Evolutionary conservation across 164 flowering plant genomes (phyloP), one percentile per base, ranked within the genome.

Genomic region (Magnolia kwangsiensis): DNA sequence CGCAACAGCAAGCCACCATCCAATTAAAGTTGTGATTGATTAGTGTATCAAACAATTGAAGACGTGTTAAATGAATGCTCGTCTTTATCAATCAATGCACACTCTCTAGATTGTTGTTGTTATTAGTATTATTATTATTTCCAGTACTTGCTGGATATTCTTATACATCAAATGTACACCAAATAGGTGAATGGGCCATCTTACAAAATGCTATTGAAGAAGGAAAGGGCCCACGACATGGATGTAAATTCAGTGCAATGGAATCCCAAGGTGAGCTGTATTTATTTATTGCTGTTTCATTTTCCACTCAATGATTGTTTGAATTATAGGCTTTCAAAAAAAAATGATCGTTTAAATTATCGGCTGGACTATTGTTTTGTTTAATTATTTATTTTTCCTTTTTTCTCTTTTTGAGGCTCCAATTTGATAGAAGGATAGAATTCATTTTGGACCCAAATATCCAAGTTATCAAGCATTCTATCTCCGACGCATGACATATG

Each of bases 211-310:
- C 76, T 92, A 63, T 76, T 87, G 65, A 92, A 89, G 87, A 89
- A 91, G 81, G 98, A 91, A 72, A 91, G 91, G 77, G 99, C 98
- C 31, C 98, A 96, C 83, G 88, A 88, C 72, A 91, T 91, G 99
- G 98, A 92, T 77, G 83, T 96, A 73, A 95, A 96, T 84, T 86
- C 91, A 37, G 98, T 96, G 67, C 96, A 89, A 63, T 96, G 99
- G 99, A 85, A 89, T 80, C 81, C 86, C 59, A 89, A 84, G 89
- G 98, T 95, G 87, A 81, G 87, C 64, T 71, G 20, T 63, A 3
- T 51, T 51, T 63, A 51, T 18, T 68, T 6, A 24, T 68, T 68
- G 18, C 13, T 68, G 29, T 29, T 29, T 31, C 31, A 16, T 14
- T 29, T 24, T 68, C n/a, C 11, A 9, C 21, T 65, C 21, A 4